Conservation (phyloP, 164 flowering plant species). For the Kingdonia uniflora region DNA sequence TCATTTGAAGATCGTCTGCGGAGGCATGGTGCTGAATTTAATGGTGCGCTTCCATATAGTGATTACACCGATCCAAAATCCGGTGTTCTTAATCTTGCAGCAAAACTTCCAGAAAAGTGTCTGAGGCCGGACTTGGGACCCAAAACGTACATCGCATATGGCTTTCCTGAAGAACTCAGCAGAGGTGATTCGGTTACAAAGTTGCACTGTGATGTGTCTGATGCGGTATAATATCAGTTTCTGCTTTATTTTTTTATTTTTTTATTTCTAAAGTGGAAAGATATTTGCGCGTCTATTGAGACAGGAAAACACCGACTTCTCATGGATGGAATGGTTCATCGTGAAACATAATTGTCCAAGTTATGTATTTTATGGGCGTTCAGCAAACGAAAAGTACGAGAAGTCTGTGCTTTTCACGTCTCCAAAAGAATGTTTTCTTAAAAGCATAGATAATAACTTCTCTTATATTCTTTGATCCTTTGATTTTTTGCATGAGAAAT, state of each 20-base stretch:
- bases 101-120: constrained; percentile 48
- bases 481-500: too few species aligned
- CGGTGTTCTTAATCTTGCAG: constrained; percentile 62
- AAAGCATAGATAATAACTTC: too few species aligned
- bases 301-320: too few species aligned
- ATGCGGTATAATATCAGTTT: constrained; percentile 40
- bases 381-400: too few species aligned
- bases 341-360: too few species aligned
- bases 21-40: constrained; percentile 70
- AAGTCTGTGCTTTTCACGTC: too few species aligned
- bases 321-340: too few species aligned
- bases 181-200: constrained; percentile 82
- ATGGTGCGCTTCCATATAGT: constrained; percentile 53
- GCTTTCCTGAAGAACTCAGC: constrained; percentile 57
- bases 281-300: neutral
- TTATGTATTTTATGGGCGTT: too few species aligned
- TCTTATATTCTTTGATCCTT: too few species aligned
- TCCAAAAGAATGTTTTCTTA: too few species aligned
- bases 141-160: constrained; percentile 76
- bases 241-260: neutral
- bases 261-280: neutral
- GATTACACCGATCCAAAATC: constrained; percentile 63
- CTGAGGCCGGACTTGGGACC: constrained; percentile 76
- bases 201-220: constrained; percentile 74
- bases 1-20: constrained; percentile 66